Evolutionary conservation across 129 eudicot species (phyloP).

Genomic region (Helichrysum umbraculigerum): DNA sequence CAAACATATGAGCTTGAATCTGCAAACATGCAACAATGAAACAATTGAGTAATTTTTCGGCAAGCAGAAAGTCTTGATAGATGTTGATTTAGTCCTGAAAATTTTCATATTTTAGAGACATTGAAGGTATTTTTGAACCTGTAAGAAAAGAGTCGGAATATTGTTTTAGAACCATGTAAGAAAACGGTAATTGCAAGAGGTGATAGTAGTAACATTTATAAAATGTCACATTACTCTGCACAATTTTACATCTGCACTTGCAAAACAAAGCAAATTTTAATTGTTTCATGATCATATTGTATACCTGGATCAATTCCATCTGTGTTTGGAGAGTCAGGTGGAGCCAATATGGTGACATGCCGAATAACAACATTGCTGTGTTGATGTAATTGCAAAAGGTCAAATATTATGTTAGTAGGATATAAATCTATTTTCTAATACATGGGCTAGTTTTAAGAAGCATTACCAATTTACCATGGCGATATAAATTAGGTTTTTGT

Average conservation of each 20-base stretch:
- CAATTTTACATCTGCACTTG: background rate
- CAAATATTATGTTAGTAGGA: background rate
- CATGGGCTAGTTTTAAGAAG: background rate
- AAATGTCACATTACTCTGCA: background rate
- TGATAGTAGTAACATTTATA: background rate
- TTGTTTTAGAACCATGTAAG: background rate
- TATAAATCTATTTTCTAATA: background rate
- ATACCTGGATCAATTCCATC: constrained; percentile 83
- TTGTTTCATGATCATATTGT: constrained; percentile 1
- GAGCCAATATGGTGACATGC: constrained; percentile 66
- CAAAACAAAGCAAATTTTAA: background rate
- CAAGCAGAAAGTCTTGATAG: no score
- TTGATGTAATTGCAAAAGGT: background rate
- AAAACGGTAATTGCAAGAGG: background rate
- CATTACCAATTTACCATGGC: background rate
- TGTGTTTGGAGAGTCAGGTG: constrained; percentile 65
- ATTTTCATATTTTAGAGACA: background rate
- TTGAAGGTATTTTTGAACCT: background rate
- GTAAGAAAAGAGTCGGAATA: background rate
- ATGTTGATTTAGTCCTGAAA: background rate
- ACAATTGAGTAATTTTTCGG: background rate
- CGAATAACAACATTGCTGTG: constrained; percentile 71
- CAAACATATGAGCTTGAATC: constrained; percentile 84
- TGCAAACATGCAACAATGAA: constrained; percentile 39
- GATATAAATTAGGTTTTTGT: background rate